A percentile compares a stretch with the other conserved stretches of the same genome.
phyloP scores from a whole-genome alignment of 306 rosid genomes.

The Abrus pulchellus region DNA sequence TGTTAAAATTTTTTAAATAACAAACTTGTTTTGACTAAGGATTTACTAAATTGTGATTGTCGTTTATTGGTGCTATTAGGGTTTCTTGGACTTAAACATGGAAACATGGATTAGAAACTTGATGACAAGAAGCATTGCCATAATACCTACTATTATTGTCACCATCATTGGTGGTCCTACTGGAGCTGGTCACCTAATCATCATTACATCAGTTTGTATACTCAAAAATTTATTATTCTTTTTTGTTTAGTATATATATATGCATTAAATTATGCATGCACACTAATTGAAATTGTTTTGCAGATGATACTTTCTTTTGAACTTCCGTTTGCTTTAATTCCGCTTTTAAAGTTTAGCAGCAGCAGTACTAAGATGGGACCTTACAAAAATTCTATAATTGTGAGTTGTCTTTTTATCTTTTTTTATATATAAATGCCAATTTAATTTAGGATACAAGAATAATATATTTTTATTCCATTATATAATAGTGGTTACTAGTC shows the following conservation, averaged over 20 bases:
- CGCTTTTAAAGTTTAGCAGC: conserved; percentile 91
- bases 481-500: neutral
- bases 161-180: conserved; percentile 69
- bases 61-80: conserved; percentile 54
- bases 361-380: conserved; percentile 90
- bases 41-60: conserved; percentile 27
- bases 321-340: conserved; percentile 88
- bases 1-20: neutral
- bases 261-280: neutral
- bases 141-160: conserved; percentile 87
- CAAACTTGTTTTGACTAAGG: neutral
- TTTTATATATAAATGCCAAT: neutral
- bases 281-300: conserved; percentile 1
- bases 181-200: conserved; percentile 60
- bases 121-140: conserved; percentile 80
- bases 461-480: neutral
- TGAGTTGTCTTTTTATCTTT: conserved; percentile 36
- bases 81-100: conserved; percentile 91
- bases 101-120: conserved; percentile 76
- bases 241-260: neutral
- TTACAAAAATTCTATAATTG: conserved; percentile 71
- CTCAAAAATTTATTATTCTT: neutral
- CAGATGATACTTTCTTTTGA: conserved; percentile 97
- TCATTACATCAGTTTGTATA: conserved; percentile 77
- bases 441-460: conserved; percentile 19